A percentile compares a stretch with the other conserved stretches of the same genome.
Evolutionary conservation across 805 yeast genomes (phyloP).

Genomic region (Schizosaccharomyces osmophilus): DNA sequence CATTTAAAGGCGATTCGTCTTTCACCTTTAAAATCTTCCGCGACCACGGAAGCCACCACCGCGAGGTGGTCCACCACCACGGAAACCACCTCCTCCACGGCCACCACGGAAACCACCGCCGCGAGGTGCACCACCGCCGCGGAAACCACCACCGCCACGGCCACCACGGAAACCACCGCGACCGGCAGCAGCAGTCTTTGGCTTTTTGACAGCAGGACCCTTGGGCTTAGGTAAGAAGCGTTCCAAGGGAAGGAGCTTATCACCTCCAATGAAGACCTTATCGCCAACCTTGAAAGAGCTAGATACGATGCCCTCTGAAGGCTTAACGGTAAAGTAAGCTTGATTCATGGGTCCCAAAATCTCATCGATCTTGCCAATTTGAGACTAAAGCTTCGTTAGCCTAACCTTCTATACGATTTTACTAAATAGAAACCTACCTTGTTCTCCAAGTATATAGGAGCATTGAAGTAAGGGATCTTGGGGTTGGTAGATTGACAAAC

Average conservation of each 20-base stretch:
- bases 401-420: not conserved
- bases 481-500: slow-evolving; percentile 87
- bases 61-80: slow-evolving; percentile 11
- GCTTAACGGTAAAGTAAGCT: slow-evolving; percentile 91
- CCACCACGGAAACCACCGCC: slow-evolving; percentile 11
- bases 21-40: no score
- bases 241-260: slow-evolving; percentile 82
- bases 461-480: slow-evolving; percentile 92
- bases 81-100: slow-evolving; percentile 10
- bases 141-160: slow-evolving; percentile 11
- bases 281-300: slow-evolving; percentile 83
- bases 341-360: slow-evolving; percentile 93
- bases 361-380: slow-evolving; percentile 93
- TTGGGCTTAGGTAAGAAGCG: slow-evolving; percentile 92
- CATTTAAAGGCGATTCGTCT: not conserved
- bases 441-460: slow-evolving; percentile 90
- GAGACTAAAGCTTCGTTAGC: slow-evolving; percentile 20
- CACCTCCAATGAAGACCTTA: slow-evolving; percentile 84
- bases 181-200: slow-evolving; percentile 17
- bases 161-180: slow-evolving; percentile 18
- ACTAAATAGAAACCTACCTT: slow-evolving; percentile 16
- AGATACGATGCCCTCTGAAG: slow-evolving; percentile 90
- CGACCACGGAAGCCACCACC: slow-evolving; percentile 13
- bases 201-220: slow-evolving; percentile 31
- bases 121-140: slow-evolving; percentile 5